Conservation (phyloP, 2,329 filamentous ascomycete species). For the Paecilomyces dactylethromorphus region DNA sequence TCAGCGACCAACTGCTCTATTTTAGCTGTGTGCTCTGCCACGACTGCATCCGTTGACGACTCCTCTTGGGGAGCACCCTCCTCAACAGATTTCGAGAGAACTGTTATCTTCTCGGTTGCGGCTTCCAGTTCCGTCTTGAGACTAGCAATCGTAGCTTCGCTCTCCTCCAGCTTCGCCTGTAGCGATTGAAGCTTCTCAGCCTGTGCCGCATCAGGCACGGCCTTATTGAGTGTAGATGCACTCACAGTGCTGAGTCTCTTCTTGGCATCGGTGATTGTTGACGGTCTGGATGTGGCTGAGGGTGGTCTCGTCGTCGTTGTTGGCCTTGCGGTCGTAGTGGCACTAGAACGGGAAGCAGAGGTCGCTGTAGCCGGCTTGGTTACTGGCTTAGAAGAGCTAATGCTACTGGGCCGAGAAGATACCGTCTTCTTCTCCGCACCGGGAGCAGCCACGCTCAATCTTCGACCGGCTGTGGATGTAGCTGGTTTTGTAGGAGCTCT, state of each 20-base stretch:
- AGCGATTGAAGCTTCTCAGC: constrained; percentile 28
- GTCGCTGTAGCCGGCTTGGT: constrained; percentile 20
- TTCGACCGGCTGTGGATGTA: constrained; percentile 28
- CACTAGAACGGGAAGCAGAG: constrained; percentile 15
- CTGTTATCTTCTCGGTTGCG: constrained; percentile 28
- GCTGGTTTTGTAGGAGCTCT: constrained; percentile 26
- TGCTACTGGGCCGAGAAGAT: constrained; percentile 17
- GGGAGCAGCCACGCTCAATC: constrained; percentile 31
- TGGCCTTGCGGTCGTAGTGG: constrained; percentile 15
- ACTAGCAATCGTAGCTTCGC: constrained; percentile 25
- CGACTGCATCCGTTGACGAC: constrained; percentile 17
- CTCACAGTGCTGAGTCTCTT: constrained; percentile 30
- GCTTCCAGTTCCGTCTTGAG: constrained; percentile 27
- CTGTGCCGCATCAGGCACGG: constrained; percentile 16
- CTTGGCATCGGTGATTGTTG: constrained; percentile 21
- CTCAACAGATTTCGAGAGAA: constrained; percentile 19
- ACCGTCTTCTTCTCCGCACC: constrained; percentile 25
- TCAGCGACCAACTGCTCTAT: constrained; percentile 23
- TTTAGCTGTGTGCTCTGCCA: constrained; percentile 25
- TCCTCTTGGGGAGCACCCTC: constrained; percentile 16
- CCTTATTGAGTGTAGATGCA: constrained; percentile 17
- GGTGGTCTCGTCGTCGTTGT: constrained; percentile 15
- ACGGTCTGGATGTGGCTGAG: constrained; percentile 11
- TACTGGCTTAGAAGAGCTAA: constrained; percentile 8
- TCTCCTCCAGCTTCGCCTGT: constrained; percentile 29